Conservation (phyloP, 2,329 filamentous ascomycete genomes). For the Clarireedia monteithiana region DNA sequence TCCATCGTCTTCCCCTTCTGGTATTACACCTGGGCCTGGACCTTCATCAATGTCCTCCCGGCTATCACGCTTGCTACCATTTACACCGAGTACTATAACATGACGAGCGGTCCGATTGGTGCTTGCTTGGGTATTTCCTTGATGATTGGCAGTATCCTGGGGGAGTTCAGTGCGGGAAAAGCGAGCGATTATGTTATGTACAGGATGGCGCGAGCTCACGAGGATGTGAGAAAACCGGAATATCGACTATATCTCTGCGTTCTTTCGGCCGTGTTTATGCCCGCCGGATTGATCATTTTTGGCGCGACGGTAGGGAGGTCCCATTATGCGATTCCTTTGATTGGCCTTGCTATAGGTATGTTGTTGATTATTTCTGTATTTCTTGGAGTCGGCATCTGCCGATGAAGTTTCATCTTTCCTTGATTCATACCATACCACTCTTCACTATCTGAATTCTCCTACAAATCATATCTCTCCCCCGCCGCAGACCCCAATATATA, state of each 20-base stretch:
- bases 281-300: conserved; percentile 24
- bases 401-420: too few species aligned
- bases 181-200: conserved; percentile 22
- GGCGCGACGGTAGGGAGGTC: conserved; percentile 21
- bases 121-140: conserved; percentile 22
- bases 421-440: too few species aligned
- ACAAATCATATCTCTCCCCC: background rate
- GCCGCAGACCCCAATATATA: background rate
- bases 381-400: too few species aligned
- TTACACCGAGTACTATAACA: conserved; percentile 22
- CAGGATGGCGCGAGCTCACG: conserved; percentile 14
- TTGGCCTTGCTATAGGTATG: conserved; percentile 20
- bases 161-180: conserved; percentile 23
- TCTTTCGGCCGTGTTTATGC: conserved; percentile 24
- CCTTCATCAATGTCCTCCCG: conserved; percentile 26
- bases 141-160: conserved; percentile 22
- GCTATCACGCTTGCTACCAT: conserved; percentile 23
- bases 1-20: conserved; percentile 23
- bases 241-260: conserved; percentile 23
- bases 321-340: conserved; percentile 17
- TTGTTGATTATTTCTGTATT: background rate
- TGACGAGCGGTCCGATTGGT: conserved; percentile 22
- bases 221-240: conserved; percentile 23
- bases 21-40: conserved; percentile 27
- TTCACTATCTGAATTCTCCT: too few species aligned